Conservation (phyloP, 2,329 filamentous ascomycete genomes). For the Graphiopsis chlorocephala region DNA sequence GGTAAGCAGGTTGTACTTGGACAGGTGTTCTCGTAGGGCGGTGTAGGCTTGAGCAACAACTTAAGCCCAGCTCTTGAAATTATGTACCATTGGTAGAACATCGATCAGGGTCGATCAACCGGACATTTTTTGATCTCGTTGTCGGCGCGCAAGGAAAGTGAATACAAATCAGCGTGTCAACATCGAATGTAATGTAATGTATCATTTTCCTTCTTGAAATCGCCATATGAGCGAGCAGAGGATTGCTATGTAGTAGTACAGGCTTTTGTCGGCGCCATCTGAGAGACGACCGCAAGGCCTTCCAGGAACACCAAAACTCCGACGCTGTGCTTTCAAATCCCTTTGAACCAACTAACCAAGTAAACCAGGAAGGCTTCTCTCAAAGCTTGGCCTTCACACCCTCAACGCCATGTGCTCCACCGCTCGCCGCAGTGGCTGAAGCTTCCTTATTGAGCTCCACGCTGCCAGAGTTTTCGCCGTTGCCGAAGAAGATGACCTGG, state of each 20-base stretch:
- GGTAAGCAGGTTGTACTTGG: no score
- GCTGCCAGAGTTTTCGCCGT: conserved; percentile 70
- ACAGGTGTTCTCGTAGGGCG: no score
- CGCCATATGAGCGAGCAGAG: not conserved
- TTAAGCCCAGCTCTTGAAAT: no score
- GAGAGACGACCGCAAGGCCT: not conserved
- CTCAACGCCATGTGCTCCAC: conserved; percentile 17
- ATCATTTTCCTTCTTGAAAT: not conserved
- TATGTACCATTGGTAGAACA: no score
- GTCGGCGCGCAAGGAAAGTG: not conserved
- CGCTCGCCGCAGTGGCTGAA: conserved; percentile 53
- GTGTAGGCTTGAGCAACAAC: no score
- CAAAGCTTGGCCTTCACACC: conserved; percentile 23
- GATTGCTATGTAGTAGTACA: conserved; percentile 1
- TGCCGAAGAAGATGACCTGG: conserved; percentile 97
- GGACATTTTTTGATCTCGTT: no score
- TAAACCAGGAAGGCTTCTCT: not conserved
- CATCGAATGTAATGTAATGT: not conserved
- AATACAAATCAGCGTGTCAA: not conserved
- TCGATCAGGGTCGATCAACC: no score
- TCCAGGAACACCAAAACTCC: conserved; percentile 9
- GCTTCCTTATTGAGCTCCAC: conserved; percentile 85
- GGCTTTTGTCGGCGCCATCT: not conserved
- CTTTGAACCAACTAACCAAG: not conserved
- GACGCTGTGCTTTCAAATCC: conserved; percentile 6